Conservation (phyloP, 2,329 filamentous ascomycete genomes). For the Phyllosticta paracitricarpa region DNA sequence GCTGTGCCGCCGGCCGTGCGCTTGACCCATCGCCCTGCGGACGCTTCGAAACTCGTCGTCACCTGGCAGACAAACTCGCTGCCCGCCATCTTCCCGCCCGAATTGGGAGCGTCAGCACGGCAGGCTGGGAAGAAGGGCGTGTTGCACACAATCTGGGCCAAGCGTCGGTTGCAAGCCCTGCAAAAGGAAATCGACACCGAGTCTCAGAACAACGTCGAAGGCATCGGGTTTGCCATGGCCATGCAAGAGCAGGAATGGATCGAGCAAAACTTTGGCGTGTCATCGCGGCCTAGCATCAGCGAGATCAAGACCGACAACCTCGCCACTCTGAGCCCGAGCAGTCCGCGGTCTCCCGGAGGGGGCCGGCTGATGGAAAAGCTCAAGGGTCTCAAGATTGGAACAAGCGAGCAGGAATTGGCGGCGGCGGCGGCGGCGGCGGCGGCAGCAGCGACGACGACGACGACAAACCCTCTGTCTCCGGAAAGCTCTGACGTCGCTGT, state of each 20-base stretch:
- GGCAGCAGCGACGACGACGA: constrained; percentile 1
- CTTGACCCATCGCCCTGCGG: constrained; percentile 45
- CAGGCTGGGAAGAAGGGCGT: constrained; percentile 68
- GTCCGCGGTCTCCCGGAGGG: constrained; percentile 53
- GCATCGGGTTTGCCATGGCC: constrained; percentile 76
- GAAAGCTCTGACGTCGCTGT: constrained; percentile 54
- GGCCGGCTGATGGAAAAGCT: constrained; percentile 69
- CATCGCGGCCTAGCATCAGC: constrained; percentile 31
- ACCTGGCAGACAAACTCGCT: constrained; percentile 63
- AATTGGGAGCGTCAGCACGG: constrained; percentile 56
- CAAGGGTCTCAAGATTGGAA: constrained; percentile 67
- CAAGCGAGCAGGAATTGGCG: constrained; percentile 55
- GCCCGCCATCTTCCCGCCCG: constrained; percentile 75
- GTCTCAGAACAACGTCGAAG: constrained; percentile 63
- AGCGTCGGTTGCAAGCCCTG: constrained; percentile 65
- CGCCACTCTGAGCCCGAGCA: constrained; percentile 47
- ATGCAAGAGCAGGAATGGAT: constrained; percentile 80
- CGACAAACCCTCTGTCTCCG: constrained; percentile 44
- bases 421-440: constrained; percentile 26
- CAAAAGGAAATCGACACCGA: constrained; percentile 68
- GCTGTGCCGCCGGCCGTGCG: constrained; percentile 63
- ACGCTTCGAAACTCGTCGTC: constrained; percentile 31
- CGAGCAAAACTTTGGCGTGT: constrained; percentile 64
- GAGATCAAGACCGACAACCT: constrained; percentile 23
- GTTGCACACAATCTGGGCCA: constrained; percentile 83